phyloP scores from a whole-genome alignment of 495 filamentous ascomycete species.

The Penicillium nucicola region DNA sequence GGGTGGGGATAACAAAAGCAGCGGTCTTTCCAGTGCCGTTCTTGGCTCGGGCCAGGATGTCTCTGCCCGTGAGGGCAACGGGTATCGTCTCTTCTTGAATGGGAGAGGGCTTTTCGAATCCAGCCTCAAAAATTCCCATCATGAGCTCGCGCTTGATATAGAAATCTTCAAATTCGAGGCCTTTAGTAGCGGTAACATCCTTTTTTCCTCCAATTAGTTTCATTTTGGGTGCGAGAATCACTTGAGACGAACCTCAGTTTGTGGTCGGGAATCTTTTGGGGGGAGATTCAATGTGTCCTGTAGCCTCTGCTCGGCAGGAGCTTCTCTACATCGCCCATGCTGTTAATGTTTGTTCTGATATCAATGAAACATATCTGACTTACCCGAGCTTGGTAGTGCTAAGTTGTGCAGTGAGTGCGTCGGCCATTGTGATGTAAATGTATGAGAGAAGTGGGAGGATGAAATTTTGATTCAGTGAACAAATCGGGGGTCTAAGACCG shows the following conservation, averaged over 20 bases:
- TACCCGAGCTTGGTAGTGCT: conserved; percentile 70
- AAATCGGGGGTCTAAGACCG: too few relatives aligned
- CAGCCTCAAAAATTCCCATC: conserved; percentile 99
- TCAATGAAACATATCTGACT: conserved; percentile 16
- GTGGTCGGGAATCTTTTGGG: conserved; percentile 79
- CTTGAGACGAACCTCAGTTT: conserved; percentile 74
- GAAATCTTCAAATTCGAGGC: conserved; percentile 96
- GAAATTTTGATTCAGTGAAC: background rate
- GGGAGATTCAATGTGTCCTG: conserved; percentile 76
- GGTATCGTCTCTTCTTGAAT: conserved; percentile 99
- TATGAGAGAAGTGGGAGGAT: conserved; percentile 2
- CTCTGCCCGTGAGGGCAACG: conserved; percentile 89
- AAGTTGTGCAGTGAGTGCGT: conserved; percentile 65
- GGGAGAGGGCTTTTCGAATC: conserved; percentile 96
- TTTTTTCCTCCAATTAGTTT: conserved; percentile 33
- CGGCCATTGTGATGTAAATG: conserved; percentile 46
- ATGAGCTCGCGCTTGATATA: conserved; percentile 88
- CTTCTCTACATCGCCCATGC: conserved; percentile 42
- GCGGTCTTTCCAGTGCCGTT: conserved; percentile 99
- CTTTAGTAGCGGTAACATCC: conserved; percentile 98
- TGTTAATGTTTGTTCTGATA: background rate
- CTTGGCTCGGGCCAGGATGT: conserved; percentile 94
- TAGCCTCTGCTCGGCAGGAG: conserved; percentile 62
- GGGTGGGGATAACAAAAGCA: conserved; percentile 92
- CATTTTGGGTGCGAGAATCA: too few relatives aligned